A percentile compares a stretch with the other conserved stretches of the same genome.
Conservation (phyloP, 495 filamentous ascomycete species). For the Haplographium delicatum region DNA sequence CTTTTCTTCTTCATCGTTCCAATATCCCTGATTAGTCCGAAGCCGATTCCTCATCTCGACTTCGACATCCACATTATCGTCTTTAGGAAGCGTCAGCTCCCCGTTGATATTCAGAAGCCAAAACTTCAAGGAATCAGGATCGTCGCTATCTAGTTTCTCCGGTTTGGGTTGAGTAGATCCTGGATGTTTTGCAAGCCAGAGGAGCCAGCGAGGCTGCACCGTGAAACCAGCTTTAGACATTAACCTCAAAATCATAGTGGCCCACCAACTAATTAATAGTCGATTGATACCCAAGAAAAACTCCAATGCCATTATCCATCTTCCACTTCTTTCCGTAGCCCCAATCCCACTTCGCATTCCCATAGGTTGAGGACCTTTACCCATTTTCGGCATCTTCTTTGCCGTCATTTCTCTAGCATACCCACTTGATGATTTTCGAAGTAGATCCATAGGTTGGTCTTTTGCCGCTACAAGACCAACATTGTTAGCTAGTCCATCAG, state of each 20-base stretch:
- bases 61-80: slow-evolving; percentile 71
- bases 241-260: slow-evolving; percentile 45
- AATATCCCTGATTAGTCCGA: slow-evolving; percentile 5
- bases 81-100: slow-evolving; percentile 48
- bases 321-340: slow-evolving; percentile 62
- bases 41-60: slow-evolving; percentile 59
- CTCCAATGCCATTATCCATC: slow-evolving; percentile 67
- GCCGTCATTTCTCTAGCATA: slow-evolving; percentile 43
- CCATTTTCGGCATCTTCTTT: slow-evolving; percentile 30
- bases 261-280: slow-evolving; percentile 56
- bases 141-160: slow-evolving; percentile 22
- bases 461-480: slow-evolving; percentile 44
- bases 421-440: slow-evolving; percentile 41
- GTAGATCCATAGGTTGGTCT: slow-evolving; percentile 24
- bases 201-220: slow-evolving; percentile 58
- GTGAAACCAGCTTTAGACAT: slow-evolving; percentile 58
- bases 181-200: slow-evolving; percentile 41
- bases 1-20: slow-evolving; percentile 46
- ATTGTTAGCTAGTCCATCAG: slow-evolving; percentile 42
- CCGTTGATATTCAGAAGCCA: slow-evolving; percentile 54
- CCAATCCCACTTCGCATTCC: slow-evolving; percentile 63
- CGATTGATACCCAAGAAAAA: slow-evolving; percentile 69
- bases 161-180: slow-evolving; percentile 24
- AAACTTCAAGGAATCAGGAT: slow-evolving; percentile 44
- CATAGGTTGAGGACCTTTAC: slow-evolving; percentile 48